Evolutionary conservation across 257 asterid species (phyloP).

Genomic region (Solanum tarapatanum): DNA sequence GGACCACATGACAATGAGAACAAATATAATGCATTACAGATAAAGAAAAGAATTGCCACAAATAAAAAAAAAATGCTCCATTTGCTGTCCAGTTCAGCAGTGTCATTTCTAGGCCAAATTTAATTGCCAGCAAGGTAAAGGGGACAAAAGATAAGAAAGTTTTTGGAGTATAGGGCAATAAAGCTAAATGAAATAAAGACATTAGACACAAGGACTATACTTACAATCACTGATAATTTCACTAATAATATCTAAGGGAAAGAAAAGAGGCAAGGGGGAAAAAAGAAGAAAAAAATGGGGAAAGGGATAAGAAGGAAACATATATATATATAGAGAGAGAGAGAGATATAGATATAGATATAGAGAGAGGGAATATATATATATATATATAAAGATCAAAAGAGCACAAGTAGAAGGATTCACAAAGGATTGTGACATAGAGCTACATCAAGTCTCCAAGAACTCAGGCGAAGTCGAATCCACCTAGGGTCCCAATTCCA

Average conservation of each 20-base stretch:
- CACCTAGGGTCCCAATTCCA: slow-evolving; percentile 26
- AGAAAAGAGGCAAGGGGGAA: background rate
- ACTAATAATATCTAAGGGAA: background rate
- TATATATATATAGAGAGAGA: background rate
- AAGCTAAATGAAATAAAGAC: background rate
- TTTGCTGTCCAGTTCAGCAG: slow-evolving; percentile 11
- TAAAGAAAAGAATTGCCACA: slow-evolving; percentile 3
- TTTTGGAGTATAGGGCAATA: background rate
- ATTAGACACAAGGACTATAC: background rate
- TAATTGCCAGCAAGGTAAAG: background rate
- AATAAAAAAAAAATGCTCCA: slow-evolving; percentile 2
- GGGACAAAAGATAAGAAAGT: background rate
- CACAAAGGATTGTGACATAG: slow-evolving; percentile 9
- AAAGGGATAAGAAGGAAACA: background rate
- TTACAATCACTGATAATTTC: background rate
- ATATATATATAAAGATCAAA: background rate
- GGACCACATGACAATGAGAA: slow-evolving; percentile 11
- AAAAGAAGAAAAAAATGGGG: background rate
- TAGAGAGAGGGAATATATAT: background rate
- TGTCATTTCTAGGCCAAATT: background rate
- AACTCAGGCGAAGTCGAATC: slow-evolving; percentile 27
- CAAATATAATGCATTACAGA: slow-evolving; percentile 3
- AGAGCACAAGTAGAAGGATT: slow-evolving; percentile 7
- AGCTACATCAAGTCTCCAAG: slow-evolving; percentile 10
- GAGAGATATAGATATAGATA: background rate